These are phyloP conservation scores for Candida sp. DNA, from an alignment of 1,139 yeast species.

Conservation along the genomic window DNA sequence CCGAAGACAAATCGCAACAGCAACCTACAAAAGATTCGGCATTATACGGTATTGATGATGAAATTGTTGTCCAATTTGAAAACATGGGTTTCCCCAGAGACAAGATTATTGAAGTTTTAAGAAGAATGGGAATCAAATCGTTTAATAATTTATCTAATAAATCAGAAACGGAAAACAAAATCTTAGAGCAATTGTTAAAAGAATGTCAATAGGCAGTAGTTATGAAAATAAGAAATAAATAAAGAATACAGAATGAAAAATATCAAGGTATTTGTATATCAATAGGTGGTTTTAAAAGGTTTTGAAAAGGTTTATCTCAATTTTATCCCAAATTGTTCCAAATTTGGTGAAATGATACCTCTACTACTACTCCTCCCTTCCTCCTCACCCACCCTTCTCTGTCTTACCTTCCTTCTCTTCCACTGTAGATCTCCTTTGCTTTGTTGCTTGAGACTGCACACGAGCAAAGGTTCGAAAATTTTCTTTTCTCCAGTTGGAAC, in stretches of 20 bases:
- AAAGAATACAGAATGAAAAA: not conserved
- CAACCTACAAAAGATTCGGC: slow-evolving; percentile 50
- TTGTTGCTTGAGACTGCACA: not conserved
- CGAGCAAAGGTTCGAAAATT: not conserved
- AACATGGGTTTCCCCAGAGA: slow-evolving; percentile 86
- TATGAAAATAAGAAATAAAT: not conserved
- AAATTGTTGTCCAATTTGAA: slow-evolving; percentile 67
- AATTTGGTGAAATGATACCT: not conserved
- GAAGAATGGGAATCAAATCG: slow-evolving; percentile 71
- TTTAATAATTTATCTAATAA: slow-evolving; percentile 56
- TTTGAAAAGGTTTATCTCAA: too few species aligned
- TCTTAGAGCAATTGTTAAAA: slow-evolving; percentile 72
- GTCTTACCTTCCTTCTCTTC: not conserved
- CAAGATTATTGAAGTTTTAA: slow-evolving; percentile 67
- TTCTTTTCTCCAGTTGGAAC: not conserved
- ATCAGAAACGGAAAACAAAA: slow-evolving; percentile 66
- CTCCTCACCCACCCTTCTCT: not conserved
- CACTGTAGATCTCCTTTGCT: not conserved
- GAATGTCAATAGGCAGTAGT: slow-evolving; percentile 25
- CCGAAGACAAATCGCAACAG: slow-evolving; percentile 25
- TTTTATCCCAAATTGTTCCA: not conserved
- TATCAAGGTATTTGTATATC: too few species aligned
- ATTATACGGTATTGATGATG: slow-evolving; percentile 72
- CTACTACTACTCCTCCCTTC: not conserved
- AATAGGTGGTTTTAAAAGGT: too few species aligned